phyloP scores from a whole-genome alignment of 306 rosid species.

The Fagus crenata region DNA sequence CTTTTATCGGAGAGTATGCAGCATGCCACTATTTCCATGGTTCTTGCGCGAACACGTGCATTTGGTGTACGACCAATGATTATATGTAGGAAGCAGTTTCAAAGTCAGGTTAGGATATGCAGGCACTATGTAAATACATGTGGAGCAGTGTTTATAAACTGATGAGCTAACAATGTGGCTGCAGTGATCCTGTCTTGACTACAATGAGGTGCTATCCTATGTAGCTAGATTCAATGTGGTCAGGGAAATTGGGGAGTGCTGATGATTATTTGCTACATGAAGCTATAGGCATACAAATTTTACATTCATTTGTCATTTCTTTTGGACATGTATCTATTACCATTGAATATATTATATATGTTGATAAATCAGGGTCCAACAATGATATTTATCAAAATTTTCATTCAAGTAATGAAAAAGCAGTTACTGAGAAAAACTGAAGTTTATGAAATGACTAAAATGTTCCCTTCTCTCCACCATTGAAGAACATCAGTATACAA shows the following conservation, averaged over 20 bases:
- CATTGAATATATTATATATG: conserved; percentile 30
- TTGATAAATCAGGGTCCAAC: conserved; percentile 1
- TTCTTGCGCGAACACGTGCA: conserved; percentile 31
- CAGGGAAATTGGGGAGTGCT: conserved; percentile 13
- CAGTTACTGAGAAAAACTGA: too few species aligned
- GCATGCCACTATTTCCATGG: conserved; percentile 40
- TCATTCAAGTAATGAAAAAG: background rate
- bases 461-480: background rate
- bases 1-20: conserved; percentile 33
- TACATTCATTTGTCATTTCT: conserved; percentile 27
- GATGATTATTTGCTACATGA: conserved; percentile 26
- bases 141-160: conserved; percentile 51
- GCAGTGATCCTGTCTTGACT: conserved; percentile 12
- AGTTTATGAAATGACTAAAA: background rate
- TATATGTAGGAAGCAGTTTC: conserved; percentile 48
- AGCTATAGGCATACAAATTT: conserved; percentile 32
- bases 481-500: too few species aligned
- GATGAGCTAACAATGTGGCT: conserved; percentile 33
- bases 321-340: conserved; percentile 15
- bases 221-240: conserved; percentile 21
- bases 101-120: conserved; percentile 38
- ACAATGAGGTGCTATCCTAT: conserved; percentile 19
- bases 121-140: conserved; percentile 50
- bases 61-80: conserved; percentile 46
- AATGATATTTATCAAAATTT: background rate